A percentile compares a stretch with the other conserved stretches of the same genome.
These are phyloP conservation scores for Helianthus tuberosus DNA, from an alignment of 129 eudicot species.

Conservation along the genomic window DNA sequence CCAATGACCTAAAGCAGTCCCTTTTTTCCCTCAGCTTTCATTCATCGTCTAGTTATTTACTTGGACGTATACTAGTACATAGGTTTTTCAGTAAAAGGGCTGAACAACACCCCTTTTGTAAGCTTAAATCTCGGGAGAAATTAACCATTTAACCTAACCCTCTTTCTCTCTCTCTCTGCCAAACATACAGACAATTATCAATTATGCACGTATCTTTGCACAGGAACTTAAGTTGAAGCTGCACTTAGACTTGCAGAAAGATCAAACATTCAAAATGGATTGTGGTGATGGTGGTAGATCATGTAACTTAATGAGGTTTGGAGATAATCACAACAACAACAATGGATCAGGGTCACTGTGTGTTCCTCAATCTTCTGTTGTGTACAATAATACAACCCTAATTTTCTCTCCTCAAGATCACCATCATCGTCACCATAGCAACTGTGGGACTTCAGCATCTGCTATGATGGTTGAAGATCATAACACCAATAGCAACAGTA, in stretches of 20 bases:
- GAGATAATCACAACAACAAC: conserved; percentile 31
- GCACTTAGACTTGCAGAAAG: conserved; percentile 17
- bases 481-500: conserved; percentile 19
- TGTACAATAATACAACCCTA: conserved; percentile 39
- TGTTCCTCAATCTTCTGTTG: conserved; percentile 38
- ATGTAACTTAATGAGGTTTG: conserved; percentile 58
- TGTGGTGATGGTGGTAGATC: conserved; percentile 38
- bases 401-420: conserved; percentile 42
- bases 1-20: conserved; percentile 28
- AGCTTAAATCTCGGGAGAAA: conserved; percentile 85
- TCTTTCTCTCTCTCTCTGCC: conserved; percentile 4
- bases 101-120: conserved; percentile 42
- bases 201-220: conserved; percentile 34
- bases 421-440: conserved; percentile 30
- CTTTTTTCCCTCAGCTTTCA: conserved; percentile 22
- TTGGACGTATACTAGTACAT: conserved; percentile 30
- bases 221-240: conserved; percentile 30
- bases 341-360: conserved; percentile 28
- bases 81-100: conserved; percentile 80
- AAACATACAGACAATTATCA: conserved; percentile 4
- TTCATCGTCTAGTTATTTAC: conserved; percentile 20
- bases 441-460: conserved; percentile 25
- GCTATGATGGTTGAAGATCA: conserved; percentile 34
- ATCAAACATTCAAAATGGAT: conserved; percentile 2
- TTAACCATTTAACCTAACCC: neutral